Evolutionary conservation across 2,329 filamentous ascomycete genomes (phyloP), one percentile per base, ranked within the genome.

Genomic region (Lachnellula suecica): DNA sequence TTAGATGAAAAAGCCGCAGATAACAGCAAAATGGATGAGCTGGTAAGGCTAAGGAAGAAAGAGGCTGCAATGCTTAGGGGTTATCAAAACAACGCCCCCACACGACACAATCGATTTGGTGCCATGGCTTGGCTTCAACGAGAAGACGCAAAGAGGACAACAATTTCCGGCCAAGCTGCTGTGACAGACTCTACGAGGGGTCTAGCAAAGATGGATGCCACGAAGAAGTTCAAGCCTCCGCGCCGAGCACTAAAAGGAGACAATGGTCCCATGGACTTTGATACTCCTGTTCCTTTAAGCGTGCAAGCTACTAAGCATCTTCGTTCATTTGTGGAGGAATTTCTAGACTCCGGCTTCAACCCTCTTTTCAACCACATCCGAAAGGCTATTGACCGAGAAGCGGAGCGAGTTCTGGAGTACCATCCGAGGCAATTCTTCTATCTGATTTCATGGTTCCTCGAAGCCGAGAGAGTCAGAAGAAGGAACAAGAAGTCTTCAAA

Each of bases 61-160:
- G 94, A 99, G 71, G 85, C 85, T 2, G 82, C 85, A n/a, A 89
- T 96, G 84, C 78, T 90, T 49, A 84, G 87, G 62, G 81, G 87
- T 44, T 87, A 91, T 63, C 87, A 87, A 49, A 87, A 85, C 61
- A 85, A 85, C 65, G 89, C 88, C 2, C 89, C 92, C 0, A 92
- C 91, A 3, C 79, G 94, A 44, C 94, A 99, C 70, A 96, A 92
- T 62, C 83, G 94, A 29, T 99, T 97, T 65, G 94, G 94, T 2
- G 96, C 92, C 10, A 97, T 97, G 89, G 85, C 97, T 29, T 97
- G 93, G 92, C 84, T 99, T 34, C 91, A 96, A 72, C 79, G 92
- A 51, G 88, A 91, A 44, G 88, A 92, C 61, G 85, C 88, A 46
- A 92, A 92, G 64, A 82, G 94, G 63, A 88, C 89, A 0, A 91